Base-by-base conservation (phyloP, 1,139 yeast genomes). In the Candida sanyaensis region DNA sequence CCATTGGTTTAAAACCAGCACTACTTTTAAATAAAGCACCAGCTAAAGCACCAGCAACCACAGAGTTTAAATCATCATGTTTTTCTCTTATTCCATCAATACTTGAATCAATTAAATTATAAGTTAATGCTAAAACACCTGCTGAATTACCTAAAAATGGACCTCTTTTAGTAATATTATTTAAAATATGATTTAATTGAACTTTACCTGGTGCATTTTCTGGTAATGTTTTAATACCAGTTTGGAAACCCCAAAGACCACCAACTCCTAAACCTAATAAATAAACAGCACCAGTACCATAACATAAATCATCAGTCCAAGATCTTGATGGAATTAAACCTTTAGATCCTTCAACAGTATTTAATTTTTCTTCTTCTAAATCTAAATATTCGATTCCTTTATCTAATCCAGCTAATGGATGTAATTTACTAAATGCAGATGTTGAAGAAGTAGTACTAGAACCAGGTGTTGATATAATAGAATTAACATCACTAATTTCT, bases 241-340 rank as follows among this genome's bases (percentile, higher is more conserved):
- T 97, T 55, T 83, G 81, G 52, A 91, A 71, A 51, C 99, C 99
- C 62, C 84, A 87, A 12, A 85, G 73, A 52, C 99, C 99, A 68
- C 99, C 99, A 46, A 81, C 54, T 41, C 93, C 92, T 51, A 76
- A 64, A 46, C 93, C 96, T 41, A 87, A 60, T 59, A 93, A 77
- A 66, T 93, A 93, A 43, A 91, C 92, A 10, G 97, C 85, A 67
- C 99, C 99, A 10, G 99, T 88, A 59, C 99, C 99, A 70, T 95
- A 93, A 79, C 97, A 91, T 56, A 93, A 78, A 69, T 93, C 98
- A 66, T 93, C 99, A 12, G 92, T 81, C 96, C 97, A 93, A 61
- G 95, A 96, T 72, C 97, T 86, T 34, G 96, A 88, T 34, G 99
- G 97, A 57, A 93, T 81, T 51, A 93, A 69, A 51, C 97, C 96